phyloP scores from a whole-genome alignment of 305 asterid species.

The Plantago coronopus region DNA sequence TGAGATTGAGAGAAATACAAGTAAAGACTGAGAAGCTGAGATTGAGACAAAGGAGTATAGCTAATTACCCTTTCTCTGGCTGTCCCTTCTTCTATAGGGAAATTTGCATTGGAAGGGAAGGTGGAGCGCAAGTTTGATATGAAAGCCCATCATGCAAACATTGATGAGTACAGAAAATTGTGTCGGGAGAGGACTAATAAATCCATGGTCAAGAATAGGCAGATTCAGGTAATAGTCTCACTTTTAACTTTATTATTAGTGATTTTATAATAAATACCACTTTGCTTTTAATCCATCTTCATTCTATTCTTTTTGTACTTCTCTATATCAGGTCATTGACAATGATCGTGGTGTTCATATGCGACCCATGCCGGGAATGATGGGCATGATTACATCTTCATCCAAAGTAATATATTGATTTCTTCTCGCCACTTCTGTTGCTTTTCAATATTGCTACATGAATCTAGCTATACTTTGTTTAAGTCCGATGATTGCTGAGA shows the following conservation, averaged over 20 bases:
- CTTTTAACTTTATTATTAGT: constrained; percentile 2
- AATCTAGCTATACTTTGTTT: no score
- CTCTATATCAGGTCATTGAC: constrained; percentile 53
- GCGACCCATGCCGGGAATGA: constrained; percentile 88
- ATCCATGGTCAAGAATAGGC: constrained; percentile 77
- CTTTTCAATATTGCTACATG: background rate
- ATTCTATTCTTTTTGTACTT: constrained; percentile 14
- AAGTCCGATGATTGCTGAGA: no score
- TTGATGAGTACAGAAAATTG: constrained; percentile 72
- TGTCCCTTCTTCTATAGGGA: constrained; percentile 23
- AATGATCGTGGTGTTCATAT: constrained; percentile 80
- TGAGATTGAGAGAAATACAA: no score
- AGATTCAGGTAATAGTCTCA: constrained; percentile 50
- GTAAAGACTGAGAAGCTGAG: no score
- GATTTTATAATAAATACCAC: constrained; percentile 14
- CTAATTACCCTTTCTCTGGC: constrained; percentile 7
- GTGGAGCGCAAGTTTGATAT: constrained; percentile 85
- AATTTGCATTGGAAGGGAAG: constrained; percentile 67
- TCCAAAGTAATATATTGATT: constrained; percentile 43
- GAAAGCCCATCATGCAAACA: constrained; percentile 63
- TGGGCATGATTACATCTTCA: constrained; percentile 58
- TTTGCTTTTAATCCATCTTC: constrained; percentile 14
- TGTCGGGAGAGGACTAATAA: constrained; percentile 86
- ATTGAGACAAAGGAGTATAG: no score
- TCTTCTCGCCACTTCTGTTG: background rate